Percentiles rank a stretch among this genome's conserved stretches.
Evolutionary conservation across 352 stramenopile species (phyloP).

Genomic region (Phytopythium oedochilum): DNA sequence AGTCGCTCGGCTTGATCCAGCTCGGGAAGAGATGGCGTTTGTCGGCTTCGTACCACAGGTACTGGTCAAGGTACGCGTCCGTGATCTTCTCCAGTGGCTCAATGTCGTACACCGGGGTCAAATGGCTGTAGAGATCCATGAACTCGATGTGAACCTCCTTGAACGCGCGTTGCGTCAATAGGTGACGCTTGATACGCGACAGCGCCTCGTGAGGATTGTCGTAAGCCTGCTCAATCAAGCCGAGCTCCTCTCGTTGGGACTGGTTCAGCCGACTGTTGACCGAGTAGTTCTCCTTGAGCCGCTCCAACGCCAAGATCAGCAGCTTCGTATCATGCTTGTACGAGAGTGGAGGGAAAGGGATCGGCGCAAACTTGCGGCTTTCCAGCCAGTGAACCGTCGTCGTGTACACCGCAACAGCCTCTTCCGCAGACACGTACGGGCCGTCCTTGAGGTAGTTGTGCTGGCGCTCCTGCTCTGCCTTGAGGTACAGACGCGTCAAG

Average conservation of each 20-base stretch:
- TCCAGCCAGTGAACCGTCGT: conserved; percentile 99
- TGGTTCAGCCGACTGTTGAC: conserved; percentile 98
- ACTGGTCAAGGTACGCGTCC: conserved; percentile 99
- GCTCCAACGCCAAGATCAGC: conserved; percentile 98
- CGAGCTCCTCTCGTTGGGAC: conserved; percentile 97
- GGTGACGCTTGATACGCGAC: conserved; percentile 98
- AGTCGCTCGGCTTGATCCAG: conserved; percentile 99
- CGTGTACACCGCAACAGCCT: conserved; percentile 99
- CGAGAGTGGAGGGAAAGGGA: conserved; percentile 98
- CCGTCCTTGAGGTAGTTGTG: conserved; percentile 99
- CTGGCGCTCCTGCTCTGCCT: conserved; percentile 99
- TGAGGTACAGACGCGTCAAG: conserved; percentile 98
- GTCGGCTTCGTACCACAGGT: conserved; percentile 99
- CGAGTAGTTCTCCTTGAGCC: conserved; percentile 98
- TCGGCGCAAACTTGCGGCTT: conserved; percentile 98
- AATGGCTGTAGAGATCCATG: conserved; percentile 99
- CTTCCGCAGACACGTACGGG: conserved; percentile 98
- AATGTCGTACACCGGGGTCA: conserved; percentile 99
- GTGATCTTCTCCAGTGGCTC: conserved; percentile 99
- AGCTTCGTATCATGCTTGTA: conserved; percentile 99
- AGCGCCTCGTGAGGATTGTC: conserved; percentile 99
- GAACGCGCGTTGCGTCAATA: conserved; percentile 99
- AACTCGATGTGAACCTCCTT: conserved; percentile 99
- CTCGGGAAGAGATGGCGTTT: conserved; percentile 99
- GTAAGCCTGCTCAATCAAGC: conserved; percentile 98